Evolutionary conservation across 1,139 yeast species (phyloP), one percentile per base, ranked within the genome.

Genomic region (Diutina scorzettiae): DNA sequence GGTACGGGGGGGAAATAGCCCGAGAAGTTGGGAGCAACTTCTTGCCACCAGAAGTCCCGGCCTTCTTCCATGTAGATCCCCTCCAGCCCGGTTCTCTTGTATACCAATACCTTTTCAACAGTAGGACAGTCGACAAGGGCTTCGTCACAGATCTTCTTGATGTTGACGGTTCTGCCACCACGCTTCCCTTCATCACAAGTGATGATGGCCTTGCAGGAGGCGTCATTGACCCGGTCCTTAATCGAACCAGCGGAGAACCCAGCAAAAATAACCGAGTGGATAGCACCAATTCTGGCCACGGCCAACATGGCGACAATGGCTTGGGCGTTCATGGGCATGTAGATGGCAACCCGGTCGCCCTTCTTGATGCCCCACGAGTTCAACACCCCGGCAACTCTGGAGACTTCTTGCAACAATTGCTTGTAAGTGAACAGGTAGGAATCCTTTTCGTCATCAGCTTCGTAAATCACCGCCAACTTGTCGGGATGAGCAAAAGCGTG

Each of bases 101-200:
- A 82, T 42, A 91, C 96, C 46, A 91, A 69, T 42, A 86, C 93
- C 53, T 86, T 80, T 58, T 81, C 76, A 42, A 91, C 93, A 41
- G 76, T 61, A 43, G 94, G 95, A 55, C 93, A 81, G 48, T 73
- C 72, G 50, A 71, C 69, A 54, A 89, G 73, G 46, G 95, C 96
- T 56, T 87, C 96, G 63, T 91, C 97, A 55, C 93, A 95, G 57
- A 89, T 85, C 61, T 81, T 82, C 69, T 91, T 91, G 60, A 91
- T 85, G 63, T 83, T 78, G 52, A 87, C 84, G 53, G 83, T 77
- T 68, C 82, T 86, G 53, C 96, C 96, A 60, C 97, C 98, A 69
- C 97, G 85, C 61, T 81, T 81, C 58, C 95, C 95, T 66, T 87
- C 96, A 64, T 91, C 96, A 60, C 94, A 81, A 51, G 97, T 91